Conservation (phyloP, 108 stramenopile genomes). For the Nitzschia putrida region DNA sequence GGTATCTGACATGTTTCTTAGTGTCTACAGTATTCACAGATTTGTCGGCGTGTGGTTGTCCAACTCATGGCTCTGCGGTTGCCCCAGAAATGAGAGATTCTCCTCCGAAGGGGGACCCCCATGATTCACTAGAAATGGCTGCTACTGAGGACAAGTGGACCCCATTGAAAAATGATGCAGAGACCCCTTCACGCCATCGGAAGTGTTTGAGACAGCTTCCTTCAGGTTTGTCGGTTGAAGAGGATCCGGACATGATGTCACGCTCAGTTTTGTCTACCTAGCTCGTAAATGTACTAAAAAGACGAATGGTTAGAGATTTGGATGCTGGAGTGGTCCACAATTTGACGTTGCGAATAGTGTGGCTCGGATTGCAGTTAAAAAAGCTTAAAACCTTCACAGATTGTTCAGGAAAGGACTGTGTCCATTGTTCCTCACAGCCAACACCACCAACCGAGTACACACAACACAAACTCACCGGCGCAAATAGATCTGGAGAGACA, state of each 20-base stretch:
- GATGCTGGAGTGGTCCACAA: too few species aligned
- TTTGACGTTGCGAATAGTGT: not conserved
- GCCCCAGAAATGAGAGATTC: constrained; percentile 13
- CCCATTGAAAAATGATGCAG: constrained; percentile 3
- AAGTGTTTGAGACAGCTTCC: not conserved
- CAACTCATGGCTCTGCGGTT: not conserved
- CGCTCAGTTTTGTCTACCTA: constrained; percentile 1
- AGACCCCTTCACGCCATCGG: too few species aligned
- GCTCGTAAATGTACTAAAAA: not conserved
- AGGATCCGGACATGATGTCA: not conserved
- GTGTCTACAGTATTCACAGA: constrained; percentile 19
- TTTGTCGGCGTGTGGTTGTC: constrained; percentile 16
- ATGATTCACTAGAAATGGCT: too few species aligned
- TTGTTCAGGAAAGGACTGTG: constrained; percentile 18
- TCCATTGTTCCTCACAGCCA: not conserved
- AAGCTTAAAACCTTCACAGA: constrained; percentile 18
- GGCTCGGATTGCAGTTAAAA: constrained; percentile 55
- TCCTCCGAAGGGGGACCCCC: constrained; percentile 1
- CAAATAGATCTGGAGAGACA: constrained; percentile 32
- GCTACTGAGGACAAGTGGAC: too few species aligned
- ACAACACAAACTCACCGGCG: constrained; percentile 16
- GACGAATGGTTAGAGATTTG: too few species aligned
- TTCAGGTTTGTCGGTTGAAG: not conserved
- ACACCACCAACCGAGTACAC: not conserved
- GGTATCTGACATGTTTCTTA: not conserved